Evolutionary conservation across 768 basidiomycete species (phyloP), one percentile per base, ranked within the genome.

Genomic region (Boletus coccyginus): DNA sequence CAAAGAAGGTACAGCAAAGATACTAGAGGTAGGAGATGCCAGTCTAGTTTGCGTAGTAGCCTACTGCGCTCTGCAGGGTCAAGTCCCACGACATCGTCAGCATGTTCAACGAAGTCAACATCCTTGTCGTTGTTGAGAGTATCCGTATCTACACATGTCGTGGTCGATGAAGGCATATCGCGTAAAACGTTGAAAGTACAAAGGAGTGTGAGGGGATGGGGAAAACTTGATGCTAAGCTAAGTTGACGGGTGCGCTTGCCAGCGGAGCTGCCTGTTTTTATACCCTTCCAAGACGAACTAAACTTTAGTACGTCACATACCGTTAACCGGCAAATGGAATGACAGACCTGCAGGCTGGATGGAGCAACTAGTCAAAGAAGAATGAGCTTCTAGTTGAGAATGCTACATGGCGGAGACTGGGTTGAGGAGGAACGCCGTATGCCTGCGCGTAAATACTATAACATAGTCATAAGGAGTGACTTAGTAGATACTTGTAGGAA

Each of bases 1-100:
- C 75, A 79, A 47, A 78, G 68, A 42, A 80, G 66, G 56, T 78
- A 79, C 7, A 81, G 62, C 36, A 78, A 51, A 7, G 77, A 77
- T 38, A 79, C 72, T 46, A 78, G 70, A 6, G 78, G 77, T 40
- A 81, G 59, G 24, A 80, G 59, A 57, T 79, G 75, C 58, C 69
- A 64, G 61, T 80, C 79, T 24, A 80, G 60, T 63, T 80, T 80
- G 35, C 77, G 70, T 46, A 80, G 57, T 16, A 71, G 50, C 55
- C 61, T 66, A 4, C 57, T 46, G 27, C 66, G 67, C 43, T 71
- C 67, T 38, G 39, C 48, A 24, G 64, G 55, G 33, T 24, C 40
- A 31, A 66, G 45, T 32, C 50, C 60, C 36, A 44, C n/a, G 6
- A 29, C 33, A 41, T 53, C 36, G 19, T 6, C 21, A 24, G 27